Evolutionary conservation across 1,139 yeast species (phyloP).

Genomic region (Magnusiomyces ingens): DNA sequence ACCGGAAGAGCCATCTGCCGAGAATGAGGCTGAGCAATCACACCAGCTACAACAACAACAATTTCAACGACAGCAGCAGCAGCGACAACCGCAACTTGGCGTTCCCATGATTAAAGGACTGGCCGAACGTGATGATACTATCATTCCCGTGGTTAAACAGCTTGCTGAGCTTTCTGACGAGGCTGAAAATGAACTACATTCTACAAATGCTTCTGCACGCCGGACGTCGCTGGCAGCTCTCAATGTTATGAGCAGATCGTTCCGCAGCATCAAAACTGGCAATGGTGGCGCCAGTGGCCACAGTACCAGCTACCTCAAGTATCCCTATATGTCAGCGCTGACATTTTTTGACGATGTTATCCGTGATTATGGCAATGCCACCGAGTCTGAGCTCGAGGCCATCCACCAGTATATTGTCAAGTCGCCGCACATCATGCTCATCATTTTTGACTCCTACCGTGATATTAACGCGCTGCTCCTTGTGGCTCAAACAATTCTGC

Average conservation of each 20-base stretch:
- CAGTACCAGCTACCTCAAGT: neutral
- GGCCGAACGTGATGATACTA: neutral
- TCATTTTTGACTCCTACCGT: conserved; percentile 5
- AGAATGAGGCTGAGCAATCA: too few species aligned
- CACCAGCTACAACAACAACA: neutral
- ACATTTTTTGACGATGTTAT: neutral
- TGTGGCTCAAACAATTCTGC: conserved; percentile 2
- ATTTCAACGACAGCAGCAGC: neutral
- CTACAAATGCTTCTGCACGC: too few species aligned
- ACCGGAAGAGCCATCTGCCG: too few species aligned
- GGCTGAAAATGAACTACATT: neutral
- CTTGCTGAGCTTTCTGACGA: neutral
- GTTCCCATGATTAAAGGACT: neutral
- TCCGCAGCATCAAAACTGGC: too few species aligned
- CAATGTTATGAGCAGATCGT: too few species aligned
- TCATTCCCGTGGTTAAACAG: neutral
- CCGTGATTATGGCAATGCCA: neutral
- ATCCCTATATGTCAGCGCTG: conserved; percentile 2
- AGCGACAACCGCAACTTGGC: neutral
- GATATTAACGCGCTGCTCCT: conserved; percentile 1
- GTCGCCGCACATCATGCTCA: conserved; percentile 6
- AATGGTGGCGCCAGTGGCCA: too few species aligned
- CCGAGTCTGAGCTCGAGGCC: conserved; percentile 3
- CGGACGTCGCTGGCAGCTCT: too few species aligned
- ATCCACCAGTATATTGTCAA: conserved; percentile 6